A percentile compares a stretch with the other conserved stretches of the same genome.
phyloP scores from a whole-genome alignment of 805 yeast species.

The Limtongia smithiae region DNA sequence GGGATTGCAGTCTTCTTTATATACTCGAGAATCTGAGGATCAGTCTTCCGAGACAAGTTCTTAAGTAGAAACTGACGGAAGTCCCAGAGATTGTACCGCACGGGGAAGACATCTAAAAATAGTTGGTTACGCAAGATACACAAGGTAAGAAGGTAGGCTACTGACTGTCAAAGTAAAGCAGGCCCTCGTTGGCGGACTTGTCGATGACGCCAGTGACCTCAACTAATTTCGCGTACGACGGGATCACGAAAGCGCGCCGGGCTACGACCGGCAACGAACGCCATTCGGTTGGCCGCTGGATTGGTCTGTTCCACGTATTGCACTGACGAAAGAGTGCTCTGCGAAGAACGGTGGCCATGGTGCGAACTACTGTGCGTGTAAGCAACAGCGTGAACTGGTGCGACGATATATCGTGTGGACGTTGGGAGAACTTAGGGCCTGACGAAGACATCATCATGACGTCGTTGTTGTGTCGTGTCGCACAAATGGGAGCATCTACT shows the following conservation, averaged over 20 bases:
- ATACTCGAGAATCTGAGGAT: slow-evolving; percentile 19
- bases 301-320: too few species aligned
- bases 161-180: slow-evolving; percentile 29
- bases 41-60: background rate
- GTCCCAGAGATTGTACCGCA: slow-evolving; percentile 21
- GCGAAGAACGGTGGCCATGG: too few species aligned
- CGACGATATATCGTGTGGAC: too few species aligned
- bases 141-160: background rate
- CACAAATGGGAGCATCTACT: too few species aligned
- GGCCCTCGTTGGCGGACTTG: slow-evolving; percentile 21
- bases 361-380: too few species aligned
- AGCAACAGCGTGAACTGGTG: too few species aligned
- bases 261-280: background rate
- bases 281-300: background rate
- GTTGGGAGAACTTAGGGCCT: too few species aligned
- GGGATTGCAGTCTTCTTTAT: slow-evolving; percentile 31
- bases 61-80: slow-evolving; percentile 15
- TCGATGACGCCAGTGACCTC: slow-evolving; percentile 25
- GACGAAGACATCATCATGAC: too few species aligned
- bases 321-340: too few species aligned
- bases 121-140: background rate
- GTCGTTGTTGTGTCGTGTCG: too few species aligned
- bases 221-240: slow-evolving; percentile 8
- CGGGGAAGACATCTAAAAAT: slow-evolving; percentile 19
- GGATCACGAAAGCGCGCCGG: too few species aligned